phyloP scores from a whole-genome alignment of 176 grass and related monocot species.

The Carex myosuroides region DNA sequence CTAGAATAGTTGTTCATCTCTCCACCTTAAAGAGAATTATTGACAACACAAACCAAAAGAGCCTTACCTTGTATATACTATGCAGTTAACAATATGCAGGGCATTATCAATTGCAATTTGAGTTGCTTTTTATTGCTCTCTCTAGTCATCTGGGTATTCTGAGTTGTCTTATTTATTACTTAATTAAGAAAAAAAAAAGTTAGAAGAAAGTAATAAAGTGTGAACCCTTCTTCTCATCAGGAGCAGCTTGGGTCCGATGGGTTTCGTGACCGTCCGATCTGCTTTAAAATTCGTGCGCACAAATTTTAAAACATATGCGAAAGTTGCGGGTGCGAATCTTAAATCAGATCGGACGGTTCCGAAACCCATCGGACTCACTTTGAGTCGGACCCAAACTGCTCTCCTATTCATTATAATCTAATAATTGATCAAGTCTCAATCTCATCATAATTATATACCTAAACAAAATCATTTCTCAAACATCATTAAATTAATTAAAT shows the following conservation, averaged over 20 bases:
- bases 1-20: not conserved
- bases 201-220: not conserved
- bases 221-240: not conserved
- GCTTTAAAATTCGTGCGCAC: no score
- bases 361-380: no score
- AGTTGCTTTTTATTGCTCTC: not conserved
- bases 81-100: not conserved
- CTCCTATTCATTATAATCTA: not conserved
- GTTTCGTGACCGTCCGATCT: no score
- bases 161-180: not conserved
- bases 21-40: conserved; percentile 22
- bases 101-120: not conserved
- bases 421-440: conserved; percentile 22
- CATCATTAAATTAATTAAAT: not conserved
- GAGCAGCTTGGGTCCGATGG: no score
- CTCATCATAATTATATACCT: not conserved
- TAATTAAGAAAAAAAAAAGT: not conserved
- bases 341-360: no score
- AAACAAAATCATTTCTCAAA: not conserved
- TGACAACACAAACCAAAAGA: not conserved
- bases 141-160: not conserved
- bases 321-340: no score
- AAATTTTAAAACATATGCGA: no score
- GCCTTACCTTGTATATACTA: not conserved
- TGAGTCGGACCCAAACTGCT: no score